phyloP scores from a whole-genome alignment of 805 yeast genomes.

The Metschnikowia koreensis region DNA sequence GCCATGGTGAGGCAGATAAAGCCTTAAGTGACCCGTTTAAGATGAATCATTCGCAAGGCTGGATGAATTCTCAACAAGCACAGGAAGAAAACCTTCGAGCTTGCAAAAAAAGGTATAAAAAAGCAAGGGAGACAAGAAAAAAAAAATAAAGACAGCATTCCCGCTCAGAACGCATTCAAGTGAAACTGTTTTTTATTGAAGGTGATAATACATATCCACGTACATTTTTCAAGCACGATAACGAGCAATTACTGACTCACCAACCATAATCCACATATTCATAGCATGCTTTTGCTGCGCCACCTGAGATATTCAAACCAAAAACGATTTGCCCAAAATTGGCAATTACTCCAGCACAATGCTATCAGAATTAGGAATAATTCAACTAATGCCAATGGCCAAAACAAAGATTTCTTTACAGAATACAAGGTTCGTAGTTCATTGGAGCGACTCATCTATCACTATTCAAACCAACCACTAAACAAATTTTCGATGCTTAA shows the following conservation, averaged over 20 bases:
- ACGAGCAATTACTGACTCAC: not conserved
- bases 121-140: not conserved
- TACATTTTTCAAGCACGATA: not conserved
- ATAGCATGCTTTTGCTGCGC: not conserved
- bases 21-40: not conserved
- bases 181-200: no score
- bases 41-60: not conserved
- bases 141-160: no score
- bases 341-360: not conserved
- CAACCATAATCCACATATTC: not conserved
- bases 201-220: no score
- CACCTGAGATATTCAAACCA: not conserved
- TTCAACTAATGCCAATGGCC: not conserved
- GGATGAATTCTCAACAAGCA: no score
- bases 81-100: no score
- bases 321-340: not conserved
- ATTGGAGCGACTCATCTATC: slow-evolving; percentile 56
- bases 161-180: no score
- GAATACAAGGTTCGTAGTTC: slow-evolving; percentile 59
- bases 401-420: slow-evolving; percentile 36
- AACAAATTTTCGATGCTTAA: slow-evolving; percentile 54
- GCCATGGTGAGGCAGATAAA: not conserved
- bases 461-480: slow-evolving; percentile 51
- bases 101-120: no score
- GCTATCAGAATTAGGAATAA: not conserved